These are phyloP conservation scores for Trichoderma breve DNA, from an alignment of 2,329 filamentous ascomycete genomes.

Conservation along the genomic window DNA sequence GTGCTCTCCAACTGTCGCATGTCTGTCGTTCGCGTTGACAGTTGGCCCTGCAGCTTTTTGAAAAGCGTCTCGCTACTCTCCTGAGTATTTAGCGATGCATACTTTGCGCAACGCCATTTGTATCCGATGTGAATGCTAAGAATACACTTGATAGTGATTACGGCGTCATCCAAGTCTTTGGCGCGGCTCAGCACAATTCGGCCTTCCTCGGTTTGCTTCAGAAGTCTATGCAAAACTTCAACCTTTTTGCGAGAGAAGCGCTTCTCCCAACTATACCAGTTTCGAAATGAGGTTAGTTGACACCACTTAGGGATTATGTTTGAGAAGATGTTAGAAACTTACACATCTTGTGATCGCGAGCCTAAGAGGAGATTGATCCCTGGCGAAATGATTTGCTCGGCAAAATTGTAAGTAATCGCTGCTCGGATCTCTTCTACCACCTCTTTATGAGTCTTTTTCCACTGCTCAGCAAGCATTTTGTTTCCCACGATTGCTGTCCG, in stretches of 20 bases:
- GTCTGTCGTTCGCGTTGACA: neutral
- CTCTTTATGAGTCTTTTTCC: neutral
- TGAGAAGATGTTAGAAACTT: neutral
- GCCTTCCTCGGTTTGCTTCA: neutral
- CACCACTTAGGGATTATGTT: neutral
- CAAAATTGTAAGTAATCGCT: neutral
- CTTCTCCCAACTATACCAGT: neutral
- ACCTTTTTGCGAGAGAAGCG: neutral
- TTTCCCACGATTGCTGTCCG: neutral
- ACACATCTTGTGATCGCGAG: neutral
- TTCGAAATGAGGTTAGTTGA: neutral
- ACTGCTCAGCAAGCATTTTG: neutral
- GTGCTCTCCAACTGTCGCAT: neutral
- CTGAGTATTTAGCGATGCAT: neutral
- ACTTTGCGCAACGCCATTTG: neutral
- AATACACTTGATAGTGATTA: neutral
- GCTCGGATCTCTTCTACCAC: neutral
- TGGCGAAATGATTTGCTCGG: neutral
- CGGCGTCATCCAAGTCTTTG: neutral
- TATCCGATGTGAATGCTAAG: neutral
- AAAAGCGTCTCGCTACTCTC: neutral
- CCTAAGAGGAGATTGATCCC: neutral
- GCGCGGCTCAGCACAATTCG: neutral
- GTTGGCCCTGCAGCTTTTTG: neutral
- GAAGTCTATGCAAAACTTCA: neutral